Evolutionary conservation across 148 eudicot species (phyloP).

Genomic region (Bassia scoparia): DNA sequence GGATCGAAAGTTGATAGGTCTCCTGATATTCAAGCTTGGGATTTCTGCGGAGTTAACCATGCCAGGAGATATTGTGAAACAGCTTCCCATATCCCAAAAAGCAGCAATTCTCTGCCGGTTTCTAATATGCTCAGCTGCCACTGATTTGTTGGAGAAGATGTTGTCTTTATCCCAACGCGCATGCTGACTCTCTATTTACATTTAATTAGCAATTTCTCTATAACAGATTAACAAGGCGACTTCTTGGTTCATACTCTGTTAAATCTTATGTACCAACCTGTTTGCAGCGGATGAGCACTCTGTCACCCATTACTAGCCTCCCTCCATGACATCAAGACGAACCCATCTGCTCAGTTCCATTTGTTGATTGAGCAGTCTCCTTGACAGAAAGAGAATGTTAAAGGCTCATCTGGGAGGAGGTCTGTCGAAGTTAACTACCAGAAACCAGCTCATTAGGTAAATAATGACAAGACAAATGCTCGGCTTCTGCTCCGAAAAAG

Average conservation of each 20-base stretch:
- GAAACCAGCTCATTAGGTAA: constrained; percentile 43
- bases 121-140: constrained; percentile 38
- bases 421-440: constrained; percentile 74
- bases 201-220: neutral
- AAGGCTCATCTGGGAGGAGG: constrained; percentile 86
- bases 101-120: constrained; percentile 38
- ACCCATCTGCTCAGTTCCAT: constrained; percentile 56
- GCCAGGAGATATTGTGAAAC: constrained; percentile 47
- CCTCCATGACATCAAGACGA: constrained; percentile 73
- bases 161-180: constrained; percentile 42
- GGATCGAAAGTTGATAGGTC: constrained; percentile 36
- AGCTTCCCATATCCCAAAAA: constrained; percentile 49
- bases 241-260: neutral
- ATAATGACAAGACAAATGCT: constrained; percentile 22
- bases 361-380: constrained; percentile 72
- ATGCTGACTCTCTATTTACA: neutral
- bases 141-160: constrained; percentile 43
- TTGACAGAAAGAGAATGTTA: constrained; percentile 64
- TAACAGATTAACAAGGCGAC: neutral
- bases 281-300: constrained; percentile 66
- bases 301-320: constrained; percentile 75
- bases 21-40: constrained; percentile 42
- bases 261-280: neutral
- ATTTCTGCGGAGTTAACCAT: constrained; percentile 42
- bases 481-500: constrained; percentile 15